Percentiles rank a stretch among this genome's conserved stretches.
Conservation (phyloP, 2,329 filamentous ascomycete genomes). For the Zymoseptoria brevis region DNA sequence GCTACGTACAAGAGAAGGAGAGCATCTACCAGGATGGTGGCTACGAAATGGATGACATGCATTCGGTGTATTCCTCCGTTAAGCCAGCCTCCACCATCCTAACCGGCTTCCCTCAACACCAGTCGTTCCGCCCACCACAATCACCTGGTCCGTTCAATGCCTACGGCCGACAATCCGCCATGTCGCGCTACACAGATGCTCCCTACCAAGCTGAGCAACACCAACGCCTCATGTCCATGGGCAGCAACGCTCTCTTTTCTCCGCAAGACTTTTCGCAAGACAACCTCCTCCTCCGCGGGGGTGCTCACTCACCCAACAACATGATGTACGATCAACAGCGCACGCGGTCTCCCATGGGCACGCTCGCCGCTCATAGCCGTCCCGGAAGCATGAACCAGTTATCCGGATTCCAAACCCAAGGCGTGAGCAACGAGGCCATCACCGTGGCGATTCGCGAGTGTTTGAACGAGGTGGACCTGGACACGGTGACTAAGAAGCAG, state of each 20-base stretch:
- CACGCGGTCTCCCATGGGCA: slow-evolving; percentile 16
- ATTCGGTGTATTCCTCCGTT: slow-evolving; percentile 88
- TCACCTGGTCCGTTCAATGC: slow-evolving; percentile 66
- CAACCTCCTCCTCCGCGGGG: slow-evolving; percentile 23
- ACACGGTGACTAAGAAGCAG: slow-evolving; percentile 98
- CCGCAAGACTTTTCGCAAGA: slow-evolving; percentile 29
- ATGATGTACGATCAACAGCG: slow-evolving; percentile 14
- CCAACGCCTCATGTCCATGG: slow-evolving; percentile 53
- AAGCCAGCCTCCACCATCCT: slow-evolving; percentile 79
- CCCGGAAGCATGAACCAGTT: slow-evolving; percentile 29
- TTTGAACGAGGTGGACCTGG: slow-evolving; percentile 80
- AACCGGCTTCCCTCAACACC: slow-evolving; percentile 62
- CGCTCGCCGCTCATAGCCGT: slow-evolving; percentile 20
- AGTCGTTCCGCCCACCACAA: slow-evolving; percentile 57
- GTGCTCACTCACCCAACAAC: slow-evolving; percentile 28
- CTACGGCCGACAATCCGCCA: slow-evolving; percentile 61
- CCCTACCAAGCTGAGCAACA: slow-evolving; percentile 36
- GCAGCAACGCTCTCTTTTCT: slow-evolving; percentile 34
- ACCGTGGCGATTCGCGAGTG: slow-evolving; percentile 77
- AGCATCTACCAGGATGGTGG: slow-evolving; percentile 34
- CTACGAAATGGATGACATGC: slow-evolving; percentile 99
- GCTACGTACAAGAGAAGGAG: slow-evolving; percentile 34
- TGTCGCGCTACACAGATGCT: slow-evolving; percentile 54
- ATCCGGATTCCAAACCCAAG: slow-evolving; percentile 53
- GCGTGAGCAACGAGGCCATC: slow-evolving; percentile 72